Evolutionary conservation across 495 filamentous ascomycete genomes (phyloP).

Genomic region (Xylaria venustula): DNA sequence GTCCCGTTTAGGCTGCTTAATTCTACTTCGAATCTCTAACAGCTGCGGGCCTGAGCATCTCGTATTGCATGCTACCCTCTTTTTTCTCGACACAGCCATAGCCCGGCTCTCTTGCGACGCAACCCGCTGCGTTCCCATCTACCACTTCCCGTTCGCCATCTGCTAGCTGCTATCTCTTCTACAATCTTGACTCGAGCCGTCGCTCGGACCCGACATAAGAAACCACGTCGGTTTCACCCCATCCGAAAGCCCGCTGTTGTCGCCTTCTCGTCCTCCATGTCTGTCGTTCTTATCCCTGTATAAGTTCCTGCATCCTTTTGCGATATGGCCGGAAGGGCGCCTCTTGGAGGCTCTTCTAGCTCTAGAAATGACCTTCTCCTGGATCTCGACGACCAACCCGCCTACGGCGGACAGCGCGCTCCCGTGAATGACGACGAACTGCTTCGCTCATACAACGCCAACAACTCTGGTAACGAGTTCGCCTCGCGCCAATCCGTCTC

Average conservation of each 20-base stretch:
- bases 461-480: conserved; percentile 44
- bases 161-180: background rate
- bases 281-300: conserved; percentile 26
- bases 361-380: conserved; percentile 69
- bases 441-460: conserved; percentile 59
- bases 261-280: conserved; percentile 23
- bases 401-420: conserved; percentile 72
- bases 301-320: conserved; percentile 32
- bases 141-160: background rate
- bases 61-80: conserved; percentile 22
- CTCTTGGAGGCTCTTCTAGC: conserved; percentile 57
- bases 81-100: conserved; percentile 16
- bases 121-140: conserved; percentile 2
- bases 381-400: conserved; percentile 68
- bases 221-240: conserved; percentile 7
- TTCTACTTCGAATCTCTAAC: conserved; percentile 18
- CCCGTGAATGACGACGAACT: conserved; percentile 77
- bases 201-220: conserved; percentile 9
- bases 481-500: conserved; percentile 80
- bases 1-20: conserved; percentile 17
- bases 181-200: conserved; percentile 2
- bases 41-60: conserved; percentile 21
- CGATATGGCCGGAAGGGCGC: conserved; percentile 66
- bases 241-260: conserved; percentile 2
- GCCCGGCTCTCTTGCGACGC: conserved; percentile 14